Evolutionary conservation across 805 yeast species (phyloP).

Genomic region (Torulaspora quercuum): DNA sequence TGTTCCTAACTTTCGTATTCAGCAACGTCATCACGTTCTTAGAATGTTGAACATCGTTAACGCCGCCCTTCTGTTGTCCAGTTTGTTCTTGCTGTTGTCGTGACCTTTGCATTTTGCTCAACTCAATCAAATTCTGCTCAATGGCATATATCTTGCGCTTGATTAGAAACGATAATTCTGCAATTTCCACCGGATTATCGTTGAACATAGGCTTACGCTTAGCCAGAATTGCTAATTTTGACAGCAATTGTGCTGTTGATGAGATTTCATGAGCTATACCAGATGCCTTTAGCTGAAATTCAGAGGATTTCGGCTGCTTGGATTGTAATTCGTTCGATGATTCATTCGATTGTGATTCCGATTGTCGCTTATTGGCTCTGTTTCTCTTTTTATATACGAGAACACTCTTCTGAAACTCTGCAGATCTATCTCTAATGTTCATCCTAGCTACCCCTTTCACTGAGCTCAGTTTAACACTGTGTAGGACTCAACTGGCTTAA

Average conservation of each 20-base stretch:
- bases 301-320: slow-evolving; percentile 48
- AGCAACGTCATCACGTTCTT: slow-evolving; percentile 82
- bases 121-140: slow-evolving; percentile 79
- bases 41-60: slow-evolving; percentile 68
- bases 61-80: slow-evolving; percentile 41
- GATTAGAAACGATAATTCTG: slow-evolving; percentile 80
- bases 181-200: slow-evolving; percentile 90
- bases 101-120: slow-evolving; percentile 52
- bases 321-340: slow-evolving; percentile 28
- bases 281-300: slow-evolving; percentile 70
- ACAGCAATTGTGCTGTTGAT: slow-evolving; percentile 73
- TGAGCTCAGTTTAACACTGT: no score
- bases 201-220: slow-evolving; percentile 87
- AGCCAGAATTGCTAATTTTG: slow-evolving; percentile 77
- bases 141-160: slow-evolving; percentile 47
- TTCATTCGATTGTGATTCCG: slow-evolving; percentile 16
- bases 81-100: slow-evolving; percentile 50
- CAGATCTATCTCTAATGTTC: slow-evolving; percentile 72
- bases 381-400: slow-evolving; percentile 63
- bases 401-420: slow-evolving; percentile 91
- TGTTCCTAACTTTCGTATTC: slow-evolving; percentile 86
- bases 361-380: slow-evolving; percentile 32
- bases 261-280: slow-evolving; percentile 85
- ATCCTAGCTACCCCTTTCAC: no score
- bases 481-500: neutral